Evolutionary conservation across 257 asterid genomes (phyloP).

Genomic region (Scutellaria galericulata): DNA sequence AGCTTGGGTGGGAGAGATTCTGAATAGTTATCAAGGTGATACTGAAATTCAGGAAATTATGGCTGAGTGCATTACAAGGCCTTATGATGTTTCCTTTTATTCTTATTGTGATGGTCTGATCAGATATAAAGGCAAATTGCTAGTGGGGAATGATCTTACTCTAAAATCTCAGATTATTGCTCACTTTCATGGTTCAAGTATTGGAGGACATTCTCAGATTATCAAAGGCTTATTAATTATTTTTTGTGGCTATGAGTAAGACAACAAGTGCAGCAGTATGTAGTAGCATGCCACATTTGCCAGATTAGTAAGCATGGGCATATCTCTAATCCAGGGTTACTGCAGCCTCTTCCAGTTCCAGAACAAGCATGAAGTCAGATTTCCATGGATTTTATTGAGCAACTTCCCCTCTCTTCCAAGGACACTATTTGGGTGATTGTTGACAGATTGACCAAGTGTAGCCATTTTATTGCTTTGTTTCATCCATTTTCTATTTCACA

Average conservation of each 20-base stretch:
- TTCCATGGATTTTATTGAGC: too few relatives aligned
- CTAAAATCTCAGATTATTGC: neutral
- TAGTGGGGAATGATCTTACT: neutral
- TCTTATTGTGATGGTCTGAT: neutral
- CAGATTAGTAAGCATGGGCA: neutral
- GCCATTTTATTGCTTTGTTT: neutral
- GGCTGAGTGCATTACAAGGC: rapidly evolving
- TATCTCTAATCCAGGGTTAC: neutral
- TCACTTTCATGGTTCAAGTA: neutral
- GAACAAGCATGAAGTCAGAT: neutral
- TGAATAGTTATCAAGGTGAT: neutral
- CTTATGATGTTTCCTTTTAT: neutral
- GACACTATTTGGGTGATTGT: too few relatives aligned
- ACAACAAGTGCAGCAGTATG: too few relatives aligned
- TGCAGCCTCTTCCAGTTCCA: neutral
- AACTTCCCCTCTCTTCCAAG: too few relatives aligned
- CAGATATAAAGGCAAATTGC: neutral
- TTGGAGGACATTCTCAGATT: neutral
- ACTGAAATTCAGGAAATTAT: neutral
- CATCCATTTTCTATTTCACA: neutral
- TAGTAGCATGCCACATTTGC: neutral
- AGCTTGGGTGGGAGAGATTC: neutral
- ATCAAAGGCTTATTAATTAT: neutral
- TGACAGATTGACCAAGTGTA: neutral
- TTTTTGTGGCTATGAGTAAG: neutral